These are phyloP conservation scores for Lenwebbia sp. DNA, from an alignment of 345 rosid genomes.

Conservation along the genomic window DNA sequence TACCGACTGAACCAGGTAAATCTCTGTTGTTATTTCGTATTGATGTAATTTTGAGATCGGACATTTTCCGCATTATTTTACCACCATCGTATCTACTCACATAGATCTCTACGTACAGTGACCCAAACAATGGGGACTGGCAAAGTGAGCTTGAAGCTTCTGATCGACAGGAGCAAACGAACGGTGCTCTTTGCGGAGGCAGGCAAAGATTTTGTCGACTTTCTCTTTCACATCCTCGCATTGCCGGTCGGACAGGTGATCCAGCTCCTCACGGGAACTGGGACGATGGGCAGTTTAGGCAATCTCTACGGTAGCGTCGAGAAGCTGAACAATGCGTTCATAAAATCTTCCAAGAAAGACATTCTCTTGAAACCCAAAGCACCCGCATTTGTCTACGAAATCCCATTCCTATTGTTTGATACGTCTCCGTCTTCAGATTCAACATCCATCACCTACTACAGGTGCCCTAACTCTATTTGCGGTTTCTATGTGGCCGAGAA, in stretches of 20 bases:
- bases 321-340: not conserved
- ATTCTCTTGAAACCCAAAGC: not conserved
- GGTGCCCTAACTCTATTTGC: not conserved
- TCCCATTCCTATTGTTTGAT: not conserved
- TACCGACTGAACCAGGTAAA: no score
- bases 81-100: not conserved
- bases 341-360: not conserved
- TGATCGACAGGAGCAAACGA: not conserved
- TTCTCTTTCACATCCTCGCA: not conserved
- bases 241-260: slow-evolving; percentile 9
- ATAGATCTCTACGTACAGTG: no score
- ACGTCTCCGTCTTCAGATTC: not conserved
- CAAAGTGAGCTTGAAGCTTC: not conserved
- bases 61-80: no score
- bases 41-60: no score
- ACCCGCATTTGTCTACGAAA: not conserved
- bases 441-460: not conserved
- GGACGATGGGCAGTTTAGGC: slow-evolving; percentile 1
- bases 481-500: not conserved
- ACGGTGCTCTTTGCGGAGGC: slow-evolving; percentile 2
- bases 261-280: not conserved
- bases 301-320: not conserved
- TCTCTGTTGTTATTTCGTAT: no score
- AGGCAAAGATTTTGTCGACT: not conserved
- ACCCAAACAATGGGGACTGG: not conserved